A percentile compares a stretch with the other conserved stretches of the same genome.
phyloP scores from a whole-genome alignment of 768 basidiomycete species.

The Trametes meyenii region DNA sequence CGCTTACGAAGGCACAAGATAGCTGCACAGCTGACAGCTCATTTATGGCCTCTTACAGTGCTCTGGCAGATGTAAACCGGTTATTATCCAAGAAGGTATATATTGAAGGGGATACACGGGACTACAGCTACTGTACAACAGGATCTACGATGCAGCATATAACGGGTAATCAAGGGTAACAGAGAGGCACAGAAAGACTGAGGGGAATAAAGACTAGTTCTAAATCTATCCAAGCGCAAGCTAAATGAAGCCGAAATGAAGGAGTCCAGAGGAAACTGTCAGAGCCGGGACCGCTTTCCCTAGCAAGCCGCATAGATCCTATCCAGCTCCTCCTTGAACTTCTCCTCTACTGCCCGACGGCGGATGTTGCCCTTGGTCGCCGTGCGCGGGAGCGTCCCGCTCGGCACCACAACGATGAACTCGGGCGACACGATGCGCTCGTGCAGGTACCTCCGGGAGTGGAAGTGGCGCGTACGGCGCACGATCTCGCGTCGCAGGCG shows the following conservation, averaged over 20 bases:
- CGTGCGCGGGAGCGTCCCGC: constrained; percentile 71
- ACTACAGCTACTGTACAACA: too few relatives aligned
- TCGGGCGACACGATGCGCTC: constrained; percentile 70
- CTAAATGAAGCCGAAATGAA: constrained; percentile 32
- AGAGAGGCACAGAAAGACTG: too few relatives aligned
- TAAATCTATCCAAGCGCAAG: background rate
- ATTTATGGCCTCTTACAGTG: too few relatives aligned
- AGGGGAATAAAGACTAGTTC: background rate
- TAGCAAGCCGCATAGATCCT: constrained; percentile 45
- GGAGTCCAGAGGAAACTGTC: constrained; percentile 10
- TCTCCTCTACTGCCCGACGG: constrained; percentile 72
- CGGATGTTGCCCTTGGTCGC: constrained; percentile 84
- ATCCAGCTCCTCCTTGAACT: constrained; percentile 60
- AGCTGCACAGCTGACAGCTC: too few relatives aligned
- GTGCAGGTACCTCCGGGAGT: constrained; percentile 74
- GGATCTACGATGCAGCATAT: too few relatives aligned
- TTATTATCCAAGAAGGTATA: too few relatives aligned
- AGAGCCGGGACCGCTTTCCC: constrained; percentile 10
- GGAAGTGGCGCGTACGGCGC: constrained; percentile 72
- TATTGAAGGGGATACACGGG: too few relatives aligned
- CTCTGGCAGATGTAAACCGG: too few relatives aligned
- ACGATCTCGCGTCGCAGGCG: constrained; percentile 73
- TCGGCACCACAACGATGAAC: constrained; percentile 68
- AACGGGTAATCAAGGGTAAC: too few relatives aligned
- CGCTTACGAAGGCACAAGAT: too few relatives aligned